Evolutionary conservation across 768 basidiomycete genomes (phyloP).

Genomic region (Tephrocybe sp.): DNA sequence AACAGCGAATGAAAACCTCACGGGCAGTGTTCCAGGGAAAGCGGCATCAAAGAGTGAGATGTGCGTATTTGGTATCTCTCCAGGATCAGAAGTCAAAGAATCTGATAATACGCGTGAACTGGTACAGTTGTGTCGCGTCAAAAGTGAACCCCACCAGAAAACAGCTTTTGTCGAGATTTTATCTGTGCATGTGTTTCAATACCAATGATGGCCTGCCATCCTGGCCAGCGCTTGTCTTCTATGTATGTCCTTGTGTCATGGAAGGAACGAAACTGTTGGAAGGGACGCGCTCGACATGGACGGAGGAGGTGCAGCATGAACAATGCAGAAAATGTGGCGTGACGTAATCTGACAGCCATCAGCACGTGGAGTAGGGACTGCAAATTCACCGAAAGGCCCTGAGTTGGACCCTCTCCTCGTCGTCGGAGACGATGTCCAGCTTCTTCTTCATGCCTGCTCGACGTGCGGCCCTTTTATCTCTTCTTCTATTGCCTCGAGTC

Average conservation of each 20-base stretch:
- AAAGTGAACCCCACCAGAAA: slow-evolving; percentile 57
- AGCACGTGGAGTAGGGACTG: slow-evolving; percentile 13
- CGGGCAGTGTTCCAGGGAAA: slow-evolving; percentile 90
- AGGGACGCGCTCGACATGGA: slow-evolving; percentile 17
- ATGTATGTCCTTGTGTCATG: slow-evolving; percentile 31
- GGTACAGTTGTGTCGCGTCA: background rate
- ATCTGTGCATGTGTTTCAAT: slow-evolving; percentile 97
- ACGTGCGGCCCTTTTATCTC: slow-evolving; percentile 21
- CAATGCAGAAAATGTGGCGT: background rate
- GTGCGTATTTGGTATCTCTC: slow-evolving; percentile 63
- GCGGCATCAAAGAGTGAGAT: slow-evolving; percentile 84
- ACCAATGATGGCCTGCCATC: slow-evolving; percentile 88
- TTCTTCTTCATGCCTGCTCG: slow-evolving; percentile 15
- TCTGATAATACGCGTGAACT: slow-evolving; percentile 23
- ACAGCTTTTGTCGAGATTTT: slow-evolving; percentile 82
- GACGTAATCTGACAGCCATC: slow-evolving; percentile 10
- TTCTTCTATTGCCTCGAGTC: slow-evolving; percentile 22
- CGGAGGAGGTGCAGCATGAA: slow-evolving; percentile 22
- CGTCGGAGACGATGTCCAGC: slow-evolving; percentile 24
- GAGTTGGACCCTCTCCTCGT: slow-evolving; percentile 14
- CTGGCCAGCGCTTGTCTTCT: slow-evolving; percentile 64
- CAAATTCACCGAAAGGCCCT: slow-evolving; percentile 7
- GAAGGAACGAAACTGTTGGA: slow-evolving; percentile 23
- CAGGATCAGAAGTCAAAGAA: slow-evolving; percentile 37
- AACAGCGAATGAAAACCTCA: slow-evolving; percentile 34